phyloP scores from a whole-genome alignment of 148 eudicot genomes.

The Heliamphora exappendiculata region DNA sequence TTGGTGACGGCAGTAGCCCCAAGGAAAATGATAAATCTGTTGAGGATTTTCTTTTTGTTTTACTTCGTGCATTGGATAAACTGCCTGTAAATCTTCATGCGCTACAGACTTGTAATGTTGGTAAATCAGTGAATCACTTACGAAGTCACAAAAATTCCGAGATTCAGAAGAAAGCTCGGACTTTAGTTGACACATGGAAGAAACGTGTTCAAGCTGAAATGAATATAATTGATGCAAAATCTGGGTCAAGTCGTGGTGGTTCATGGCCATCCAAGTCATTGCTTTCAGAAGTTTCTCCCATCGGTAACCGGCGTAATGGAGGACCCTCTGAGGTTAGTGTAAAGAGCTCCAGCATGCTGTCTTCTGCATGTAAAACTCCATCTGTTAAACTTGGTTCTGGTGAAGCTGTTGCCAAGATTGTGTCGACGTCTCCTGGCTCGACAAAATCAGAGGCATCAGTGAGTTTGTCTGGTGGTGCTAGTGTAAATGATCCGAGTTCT shows the following conservation, averaged over 20 bases:
- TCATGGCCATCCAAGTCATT: conserved; percentile 56
- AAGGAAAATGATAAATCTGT: conserved; percentile 65
- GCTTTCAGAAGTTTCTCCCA: conserved; percentile 50
- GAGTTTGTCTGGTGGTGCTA: conserved; percentile 26
- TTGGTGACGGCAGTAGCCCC: conserved; percentile 47
- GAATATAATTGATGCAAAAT: conserved; percentile 55
- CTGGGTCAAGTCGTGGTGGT: conserved; percentile 48
- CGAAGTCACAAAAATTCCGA: conserved; percentile 72
- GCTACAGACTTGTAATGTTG: conserved; percentile 75
- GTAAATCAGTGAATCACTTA: conserved; percentile 86
- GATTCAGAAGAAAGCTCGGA: conserved; percentile 88
- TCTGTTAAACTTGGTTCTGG: conserved; percentile 40
- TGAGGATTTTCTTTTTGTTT: conserved; percentile 77
- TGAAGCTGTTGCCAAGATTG: conserved; percentile 39
- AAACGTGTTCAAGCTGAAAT: conserved; percentile 95
- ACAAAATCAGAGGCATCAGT: conserved; percentile 26
- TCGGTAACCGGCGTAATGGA: conserved; percentile 36
- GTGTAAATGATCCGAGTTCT: conserved; percentile 30
- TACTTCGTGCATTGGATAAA: conserved; percentile 83
- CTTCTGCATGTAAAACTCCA: conserved; percentile 42
- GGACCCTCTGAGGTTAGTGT: conserved; percentile 50
- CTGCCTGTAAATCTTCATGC: conserved; percentile 90
- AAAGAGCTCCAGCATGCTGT: conserved; percentile 39
- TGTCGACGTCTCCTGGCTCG: conserved; percentile 33
- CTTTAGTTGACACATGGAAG: conserved; percentile 94